These are phyloP conservation scores for Zygosaccharomyces gambellarensis DNA, from an alignment of 805 yeast species.

Conservation along the genomic window DNA sequence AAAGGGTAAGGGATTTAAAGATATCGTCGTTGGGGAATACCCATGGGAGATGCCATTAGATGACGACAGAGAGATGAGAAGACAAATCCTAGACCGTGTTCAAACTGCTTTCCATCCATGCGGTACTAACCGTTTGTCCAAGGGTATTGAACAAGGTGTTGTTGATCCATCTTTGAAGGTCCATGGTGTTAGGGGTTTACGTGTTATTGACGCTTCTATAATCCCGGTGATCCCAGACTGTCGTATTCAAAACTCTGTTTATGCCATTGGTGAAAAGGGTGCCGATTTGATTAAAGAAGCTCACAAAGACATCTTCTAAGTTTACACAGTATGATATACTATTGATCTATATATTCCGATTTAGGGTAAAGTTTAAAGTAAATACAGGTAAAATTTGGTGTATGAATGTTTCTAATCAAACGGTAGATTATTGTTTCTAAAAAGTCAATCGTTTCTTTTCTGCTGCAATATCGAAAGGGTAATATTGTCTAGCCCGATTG, in stretches of 20 bases:
- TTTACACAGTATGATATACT: no score
- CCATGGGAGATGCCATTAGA: slow-evolving; percentile 34
- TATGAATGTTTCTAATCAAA: no score
- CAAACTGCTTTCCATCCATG: slow-evolving; percentile 36
- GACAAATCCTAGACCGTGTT: slow-evolving; percentile 30
- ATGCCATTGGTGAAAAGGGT: slow-evolving; percentile 30
- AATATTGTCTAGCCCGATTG: no score
- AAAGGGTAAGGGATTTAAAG: slow-evolving; percentile 32
- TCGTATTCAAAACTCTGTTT: slow-evolving; percentile 29
- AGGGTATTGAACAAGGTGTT: slow-evolving; percentile 20
- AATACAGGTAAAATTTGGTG: no score
- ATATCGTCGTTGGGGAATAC: slow-evolving; percentile 28
- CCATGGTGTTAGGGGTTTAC: slow-evolving; percentile 29
- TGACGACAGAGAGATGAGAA: slow-evolving; percentile 30
- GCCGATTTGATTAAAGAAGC: slow-evolving; percentile 27
- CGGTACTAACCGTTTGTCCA: slow-evolving; percentile 28
- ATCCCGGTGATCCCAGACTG: slow-evolving; percentile 34
- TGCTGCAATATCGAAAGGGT: no score
- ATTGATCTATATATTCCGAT: no score
- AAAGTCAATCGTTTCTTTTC: no score
- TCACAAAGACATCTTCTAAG: no score
- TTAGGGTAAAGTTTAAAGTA: no score
- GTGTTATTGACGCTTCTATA: slow-evolving; percentile 33
- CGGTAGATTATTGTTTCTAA: no score
- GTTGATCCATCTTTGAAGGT: slow-evolving; percentile 32